Conservation (phyloP, 1,139 yeast genomes). For the Geotrichum siamense region DNA sequence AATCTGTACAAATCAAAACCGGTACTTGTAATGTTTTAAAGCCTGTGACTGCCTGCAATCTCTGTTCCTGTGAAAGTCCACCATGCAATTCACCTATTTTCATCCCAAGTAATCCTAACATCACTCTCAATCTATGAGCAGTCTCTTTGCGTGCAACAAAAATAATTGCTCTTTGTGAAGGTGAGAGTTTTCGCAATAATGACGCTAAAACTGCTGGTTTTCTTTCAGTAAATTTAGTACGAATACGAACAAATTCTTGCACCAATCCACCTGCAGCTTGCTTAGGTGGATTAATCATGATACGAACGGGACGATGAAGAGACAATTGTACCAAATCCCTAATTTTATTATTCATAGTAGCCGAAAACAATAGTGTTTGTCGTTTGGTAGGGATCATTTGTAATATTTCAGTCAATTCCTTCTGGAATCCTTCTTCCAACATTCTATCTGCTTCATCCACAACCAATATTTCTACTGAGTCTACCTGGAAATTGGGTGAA, state of each 20-base stretch:
- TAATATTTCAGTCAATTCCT: conserved; percentile 83
- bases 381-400: conserved; percentile 80
- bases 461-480: conserved; percentile 82
- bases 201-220: conserved; percentile 78
- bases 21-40: conserved; percentile 81
- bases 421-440: conserved; percentile 98
- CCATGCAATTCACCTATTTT: conserved; percentile 93
- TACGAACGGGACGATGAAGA: conserved; percentile 79
- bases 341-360: conserved; percentile 93
- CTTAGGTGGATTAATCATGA: conserved; percentile 95
- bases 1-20: conserved; percentile 87
- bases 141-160: conserved; percentile 86
- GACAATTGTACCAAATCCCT: conserved; percentile 83
- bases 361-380: conserved; percentile 90
- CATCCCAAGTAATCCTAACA: conserved; percentile 80
- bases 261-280: conserved; percentile 79
- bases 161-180: conserved; percentile 55
- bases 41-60: conserved; percentile 72
- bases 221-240: conserved; percentile 69
- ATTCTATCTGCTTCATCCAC: conserved; percentile 98
- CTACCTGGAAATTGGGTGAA: conserved; percentile 88
- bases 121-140: conserved; percentile 79
- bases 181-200: conserved; percentile 50
- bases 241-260: conserved; percentile 90
- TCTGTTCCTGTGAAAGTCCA: conserved; percentile 89